A percentile compares a stretch with the other conserved stretches of the same genome.
Conservation (phyloP, 768 basidiomycete species). For the Mycena rebaudengoi region DNA sequence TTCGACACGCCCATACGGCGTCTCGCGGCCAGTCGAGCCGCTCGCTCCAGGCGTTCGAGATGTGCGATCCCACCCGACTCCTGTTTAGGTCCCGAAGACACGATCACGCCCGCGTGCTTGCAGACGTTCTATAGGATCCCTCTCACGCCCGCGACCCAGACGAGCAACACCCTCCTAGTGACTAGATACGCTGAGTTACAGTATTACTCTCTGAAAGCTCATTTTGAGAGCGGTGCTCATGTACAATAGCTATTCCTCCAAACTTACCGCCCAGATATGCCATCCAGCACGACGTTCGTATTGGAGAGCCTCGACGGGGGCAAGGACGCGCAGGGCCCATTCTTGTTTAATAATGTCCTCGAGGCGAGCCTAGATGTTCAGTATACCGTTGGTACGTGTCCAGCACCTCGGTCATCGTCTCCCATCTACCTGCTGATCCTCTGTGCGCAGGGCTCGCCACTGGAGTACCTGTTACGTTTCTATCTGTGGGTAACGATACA, state of each 20-base stretch:
- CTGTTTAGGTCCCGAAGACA: not conserved
- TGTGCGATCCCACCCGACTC: slow-evolving; percentile 30
- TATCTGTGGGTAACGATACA: slow-evolving; percentile 7
- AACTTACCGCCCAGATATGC: slow-evolving; percentile 29
- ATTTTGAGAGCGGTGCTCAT: not conserved
- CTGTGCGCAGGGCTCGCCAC: slow-evolving; percentile 7
- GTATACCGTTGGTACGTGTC: slow-evolving; percentile 32
- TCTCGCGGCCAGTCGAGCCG: slow-evolving; percentile 17
- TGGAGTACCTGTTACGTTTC: slow-evolving; percentile 4
- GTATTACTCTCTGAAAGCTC: not conserved
- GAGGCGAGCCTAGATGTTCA: slow-evolving; percentile 12
- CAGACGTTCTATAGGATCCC: slow-evolving; percentile 46
- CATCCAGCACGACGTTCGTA: slow-evolving; percentile 26
- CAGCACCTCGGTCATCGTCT: not conserved
- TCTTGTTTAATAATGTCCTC: not conserved
- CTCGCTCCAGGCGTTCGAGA: not conserved
- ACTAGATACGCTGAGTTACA: slow-evolving; percentile 18
- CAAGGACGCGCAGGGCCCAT: slow-evolving; percentile 24
- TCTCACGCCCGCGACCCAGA: slow-evolving; percentile 37
- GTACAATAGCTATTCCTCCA: slow-evolving; percentile 29
- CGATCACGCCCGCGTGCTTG: slow-evolving; percentile 44
- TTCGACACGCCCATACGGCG: slow-evolving; percentile 30
- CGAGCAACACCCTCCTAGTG: slow-evolving; percentile 38
- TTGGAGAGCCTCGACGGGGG: slow-evolving; percentile 32
- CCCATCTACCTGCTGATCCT: not conserved